A percentile compares a stretch with the other conserved stretches of the same genome.
These are phyloP conservation scores for Dictyostelium intermedium DNA, from an alignment of 78 protist genomes.

Conservation along the genomic window DNA sequence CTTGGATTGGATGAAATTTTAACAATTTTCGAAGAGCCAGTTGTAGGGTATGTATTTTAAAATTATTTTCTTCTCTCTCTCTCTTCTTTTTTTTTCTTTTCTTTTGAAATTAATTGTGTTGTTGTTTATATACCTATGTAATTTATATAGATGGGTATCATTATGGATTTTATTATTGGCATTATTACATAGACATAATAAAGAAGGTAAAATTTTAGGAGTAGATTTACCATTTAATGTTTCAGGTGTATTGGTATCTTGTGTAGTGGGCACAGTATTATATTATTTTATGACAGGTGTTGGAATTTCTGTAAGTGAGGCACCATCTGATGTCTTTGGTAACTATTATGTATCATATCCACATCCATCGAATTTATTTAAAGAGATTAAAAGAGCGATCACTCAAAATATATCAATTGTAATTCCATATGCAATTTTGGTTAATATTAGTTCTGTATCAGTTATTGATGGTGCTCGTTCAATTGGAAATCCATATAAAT, in stretches of 20 bases:
- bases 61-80: no score
- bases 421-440: conserved; percentile 65
- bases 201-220: not conserved
- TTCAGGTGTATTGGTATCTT: conserved; percentile 32
- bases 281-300: conserved; percentile 57
- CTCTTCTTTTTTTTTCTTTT: no score
- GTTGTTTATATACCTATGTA: no score
- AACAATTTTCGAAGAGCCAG: conserved; percentile 48
- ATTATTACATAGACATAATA: conserved; percentile 33
- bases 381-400: not conserved
- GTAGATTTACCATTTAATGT: conserved; percentile 39
- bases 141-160: conserved; percentile 27
- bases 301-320: conserved; percentile 17
- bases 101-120: no score
- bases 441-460: conserved; percentile 54
- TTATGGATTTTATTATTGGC: conserved; percentile 32
- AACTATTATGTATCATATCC: conserved; percentile 16
- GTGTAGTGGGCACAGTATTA: conserved; percentile 26
- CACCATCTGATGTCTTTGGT: not conserved
- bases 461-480: conserved; percentile 26
- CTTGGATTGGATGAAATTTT: conserved; percentile 49
- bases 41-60: conserved; percentile 3
- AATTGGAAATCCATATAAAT: conserved; percentile 40
- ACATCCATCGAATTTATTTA: conserved; percentile 52
- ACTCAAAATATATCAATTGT: conserved; percentile 53